Conservation (phyloP, 1,284 basidiomycete species). For the Moesziomyces antarcticus region DNA sequence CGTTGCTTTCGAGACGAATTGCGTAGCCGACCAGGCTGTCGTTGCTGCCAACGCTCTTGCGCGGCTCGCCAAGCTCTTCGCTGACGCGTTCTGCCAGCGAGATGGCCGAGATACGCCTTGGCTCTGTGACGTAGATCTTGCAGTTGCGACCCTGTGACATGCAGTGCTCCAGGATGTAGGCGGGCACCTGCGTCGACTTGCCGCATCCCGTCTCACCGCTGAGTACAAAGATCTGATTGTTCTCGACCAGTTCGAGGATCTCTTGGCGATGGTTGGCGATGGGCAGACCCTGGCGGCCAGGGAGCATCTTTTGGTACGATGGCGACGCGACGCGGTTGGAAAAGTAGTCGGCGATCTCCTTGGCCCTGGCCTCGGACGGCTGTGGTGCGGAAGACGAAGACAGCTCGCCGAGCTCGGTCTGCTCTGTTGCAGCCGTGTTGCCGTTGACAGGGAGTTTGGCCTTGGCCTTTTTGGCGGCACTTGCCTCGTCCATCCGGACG, state of each 20-base stretch:
- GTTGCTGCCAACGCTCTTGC: constrained; percentile 81
- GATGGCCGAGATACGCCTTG: constrained; percentile 94
- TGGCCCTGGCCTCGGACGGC: constrained; percentile 34
- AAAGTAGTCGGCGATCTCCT: constrained; percentile 42
- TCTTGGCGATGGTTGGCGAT: constrained; percentile 85
- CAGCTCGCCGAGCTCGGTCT: constrained; percentile 46
- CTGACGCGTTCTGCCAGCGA: constrained; percentile 97
- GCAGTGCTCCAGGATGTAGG: constrained; percentile 92
- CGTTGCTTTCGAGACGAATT: constrained; percentile 89
- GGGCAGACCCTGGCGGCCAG: constrained; percentile 81
- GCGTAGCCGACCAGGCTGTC: constrained; percentile 92
- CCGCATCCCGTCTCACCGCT: constrained; percentile 99
- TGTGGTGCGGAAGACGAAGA: constrained; percentile 37
- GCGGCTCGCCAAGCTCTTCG: constrained; percentile 87
- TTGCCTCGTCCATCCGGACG: constrained; percentile 71
- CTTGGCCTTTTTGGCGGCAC: constrained; percentile 43
- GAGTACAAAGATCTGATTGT: constrained; percentile 88
- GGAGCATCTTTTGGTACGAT: constrained; percentile 86
- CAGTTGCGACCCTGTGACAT: constrained; percentile 83
- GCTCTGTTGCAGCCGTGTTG: constrained; percentile 21
- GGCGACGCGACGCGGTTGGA: constrained; percentile 28
- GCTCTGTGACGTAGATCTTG: constrained; percentile 96
- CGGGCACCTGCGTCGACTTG: constrained; percentile 96
- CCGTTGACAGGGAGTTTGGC: constrained; percentile 19
- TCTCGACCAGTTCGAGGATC: constrained; percentile 79